A percentile compares a stretch with the other conserved stretches of the same genome.
phyloP scores from a whole-genome alignment of 2,329 filamentous ascomycete species.

The Dothidotthia symphoricarpi region DNA sequence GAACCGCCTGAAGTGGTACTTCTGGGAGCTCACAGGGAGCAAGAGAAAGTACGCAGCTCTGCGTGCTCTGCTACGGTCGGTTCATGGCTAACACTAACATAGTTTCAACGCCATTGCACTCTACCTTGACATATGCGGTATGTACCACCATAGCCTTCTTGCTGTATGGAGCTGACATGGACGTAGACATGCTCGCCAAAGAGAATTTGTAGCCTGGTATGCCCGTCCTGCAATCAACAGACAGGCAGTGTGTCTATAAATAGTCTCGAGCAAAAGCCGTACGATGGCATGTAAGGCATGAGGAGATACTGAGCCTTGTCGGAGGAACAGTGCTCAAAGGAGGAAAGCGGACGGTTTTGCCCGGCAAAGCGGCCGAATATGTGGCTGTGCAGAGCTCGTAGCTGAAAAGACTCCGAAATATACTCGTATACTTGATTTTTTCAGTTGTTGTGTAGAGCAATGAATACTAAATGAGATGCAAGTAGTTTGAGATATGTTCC shows the following conservation, averaged over 20 bases:
- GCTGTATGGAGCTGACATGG: background rate
- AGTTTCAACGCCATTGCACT: conserved; percentile 65
- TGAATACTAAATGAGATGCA: no score
- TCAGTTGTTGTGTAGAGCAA: background rate
- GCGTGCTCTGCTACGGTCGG: no score
- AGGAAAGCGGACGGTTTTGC: background rate
- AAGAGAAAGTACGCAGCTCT: conserved; percentile 49
- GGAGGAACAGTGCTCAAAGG: no score
- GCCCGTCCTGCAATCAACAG: conserved; percentile 7
- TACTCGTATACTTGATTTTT: no score
- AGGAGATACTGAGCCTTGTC: no score
- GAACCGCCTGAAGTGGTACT: conserved; percentile 59
- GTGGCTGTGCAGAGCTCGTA: conserved; percentile 14
- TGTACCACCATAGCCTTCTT: conserved; percentile 9
- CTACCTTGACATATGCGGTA: conserved; percentile 65
- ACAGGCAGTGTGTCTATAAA: conserved; percentile 1
- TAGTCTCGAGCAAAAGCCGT: no score
- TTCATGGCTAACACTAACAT: conserved; percentile 12
- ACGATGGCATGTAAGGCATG: conserved; percentile 1
- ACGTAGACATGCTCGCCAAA: conserved; percentile 41
- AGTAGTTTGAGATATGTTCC: no score
- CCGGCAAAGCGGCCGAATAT: conserved; percentile 13
- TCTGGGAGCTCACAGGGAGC: conserved; percentile 57
- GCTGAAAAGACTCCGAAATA: no score
- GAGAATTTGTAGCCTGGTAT: conserved; percentile 29